Evolutionary conservation across 805 yeast genomes (phyloP), one percentile per base, ranked within the genome.

Genomic region (Saccharomycopsis synnaedendra): DNA sequence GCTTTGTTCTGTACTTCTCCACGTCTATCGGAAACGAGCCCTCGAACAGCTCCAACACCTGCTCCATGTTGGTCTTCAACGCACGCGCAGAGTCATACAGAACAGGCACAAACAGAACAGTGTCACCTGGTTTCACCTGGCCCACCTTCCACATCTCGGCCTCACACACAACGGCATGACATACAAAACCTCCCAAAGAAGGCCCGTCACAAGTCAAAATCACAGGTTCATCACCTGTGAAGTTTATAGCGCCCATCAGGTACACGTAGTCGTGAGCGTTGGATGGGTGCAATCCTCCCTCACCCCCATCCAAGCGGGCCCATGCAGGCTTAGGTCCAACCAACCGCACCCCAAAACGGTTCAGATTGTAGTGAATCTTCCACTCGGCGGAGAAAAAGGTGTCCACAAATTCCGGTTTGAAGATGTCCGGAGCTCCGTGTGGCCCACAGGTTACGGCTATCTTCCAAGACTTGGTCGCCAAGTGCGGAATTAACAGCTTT

Each of bases 101-200:
- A 41, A 93, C 72, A 36, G 97, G 96, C 48, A 79, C 78, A 70
- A 93, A 90, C 55, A 75, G 75, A 51, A 90, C 79, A 43, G 64
- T 57, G 60, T 93, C 97, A 60, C 97, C 97, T 4, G 97, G 97
- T 64, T 85, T 89, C 40, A 86, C 89, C 68, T 90, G 97, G 42
- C 98, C 98, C 60, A 93, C 85, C 69, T 93, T 93, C 97, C 97
- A 90, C 82, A 93, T 78, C 68, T 93, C 98, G 39, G 94, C 86
- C 60, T 88, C 94, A 9, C 87, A 85, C 55, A 93, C 95, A 51
- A 93, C 97, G 5, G 95, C 97, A 61, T 88, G 84, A 66, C 97
- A 90, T 34, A 90, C 97, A 60, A 90, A 93, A 1, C 98, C 98
- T 60, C 98, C 97, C 49, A 90, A 75, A 7, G 96, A 85, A 39